phyloP scores from a whole-genome alignment of 164 flowering plant genomes.

The Vitis labrusca region DNA sequence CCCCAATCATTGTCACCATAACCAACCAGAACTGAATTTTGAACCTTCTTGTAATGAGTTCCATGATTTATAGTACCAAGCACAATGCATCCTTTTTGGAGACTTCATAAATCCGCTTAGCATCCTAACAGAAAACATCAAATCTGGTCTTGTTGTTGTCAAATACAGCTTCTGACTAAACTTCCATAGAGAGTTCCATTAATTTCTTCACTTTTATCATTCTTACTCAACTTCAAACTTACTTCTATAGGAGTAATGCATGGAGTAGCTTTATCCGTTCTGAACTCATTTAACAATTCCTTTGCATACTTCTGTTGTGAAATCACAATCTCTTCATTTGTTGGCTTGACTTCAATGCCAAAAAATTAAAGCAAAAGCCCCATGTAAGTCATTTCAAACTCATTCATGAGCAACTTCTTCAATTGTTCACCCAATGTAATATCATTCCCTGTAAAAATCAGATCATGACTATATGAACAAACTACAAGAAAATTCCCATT shows the following conservation, averaged over 20 bases:
- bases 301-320: not conserved
- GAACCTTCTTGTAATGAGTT: no score
- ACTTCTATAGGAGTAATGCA: no score
- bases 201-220: not conserved
- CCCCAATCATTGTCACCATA: conserved; percentile 2
- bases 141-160: not conserved
- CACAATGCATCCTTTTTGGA: not conserved
- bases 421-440: not conserved
- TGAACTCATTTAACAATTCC: not conserved
- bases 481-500: not conserved
- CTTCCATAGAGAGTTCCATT: not conserved
- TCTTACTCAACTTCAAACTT: not conserved
- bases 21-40: not conserved
- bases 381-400: not conserved
- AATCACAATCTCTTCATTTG: not conserved
- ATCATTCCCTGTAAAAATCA: conserved; percentile 1
- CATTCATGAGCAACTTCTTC: not conserved
- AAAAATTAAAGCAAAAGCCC: not conserved
- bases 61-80: not conserved
- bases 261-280: not conserved
- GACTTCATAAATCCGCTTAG: not conserved
- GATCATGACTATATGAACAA: not conserved
- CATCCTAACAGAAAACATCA: not conserved
- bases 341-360: not conserved
- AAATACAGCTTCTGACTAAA: not conserved